Base-by-base conservation (phyloP, 352 stramenopile species). In the Phytophthora gonapodyides region DNA sequence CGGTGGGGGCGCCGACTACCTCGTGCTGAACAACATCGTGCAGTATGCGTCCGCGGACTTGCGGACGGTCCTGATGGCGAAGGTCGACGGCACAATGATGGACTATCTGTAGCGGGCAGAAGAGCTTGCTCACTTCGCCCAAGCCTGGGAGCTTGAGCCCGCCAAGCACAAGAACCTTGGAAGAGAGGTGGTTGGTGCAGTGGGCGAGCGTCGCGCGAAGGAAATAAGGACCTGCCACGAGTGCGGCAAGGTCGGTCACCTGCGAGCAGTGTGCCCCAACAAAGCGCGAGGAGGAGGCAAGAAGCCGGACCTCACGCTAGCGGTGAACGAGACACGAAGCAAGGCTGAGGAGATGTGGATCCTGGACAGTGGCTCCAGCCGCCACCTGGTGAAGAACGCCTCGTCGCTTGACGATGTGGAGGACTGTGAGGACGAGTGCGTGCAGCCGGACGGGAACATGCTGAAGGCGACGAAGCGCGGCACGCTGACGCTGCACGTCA, bases 321-420 rank as follows among this genome's bases (percentile, higher is more conserved):
- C 38, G 7, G 40, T 46, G 16, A n/a, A n/a, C 5, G 24, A 30
- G 0, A 6, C 24, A 7, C 5, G 2, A 30, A 3, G 24, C 24
- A 3, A 30, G 24, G 2, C 21, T 27, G 21, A 27, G 3, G 51
- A 50, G 2, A 1, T 34, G 2, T 59, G 51, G 51, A 59, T 59
- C 1, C 27, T 59, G 2, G 51, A 50, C 16, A 59, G 51, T 13
- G 51, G 51, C 5, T 48, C 37, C 2, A 50, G 38, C 10, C 13
- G 51, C 6, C 40, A 59, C 17, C 16, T 59, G 2, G 30, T 50
- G 1, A 59, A 44, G 9, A 27, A 59, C 27, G 36, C 6, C 15
- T 2, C 10, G n/a, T 40, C 15, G 17, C 24, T 59, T 3, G 37
- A 59, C 2, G 40, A 49, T 8, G 51, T 48, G 0, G 51, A 59